Evolutionary conservation across 129 eudicot genomes (phyloP).

Genomic region (Kitagawia praeruptora): DNA sequence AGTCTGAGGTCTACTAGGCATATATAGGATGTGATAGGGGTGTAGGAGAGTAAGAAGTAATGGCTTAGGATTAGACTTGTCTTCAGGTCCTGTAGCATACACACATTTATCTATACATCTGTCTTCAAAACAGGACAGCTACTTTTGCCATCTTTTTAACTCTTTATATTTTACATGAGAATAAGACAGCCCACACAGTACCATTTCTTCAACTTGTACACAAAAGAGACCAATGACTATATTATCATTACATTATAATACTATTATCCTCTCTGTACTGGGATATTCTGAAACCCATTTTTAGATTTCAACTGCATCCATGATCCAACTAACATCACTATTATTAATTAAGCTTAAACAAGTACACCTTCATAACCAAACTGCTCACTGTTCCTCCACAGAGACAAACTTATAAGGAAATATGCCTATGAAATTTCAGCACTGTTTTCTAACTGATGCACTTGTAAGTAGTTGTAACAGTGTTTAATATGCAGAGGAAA

Average conservation of each 20-base stretch:
- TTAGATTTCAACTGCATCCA: neutral
- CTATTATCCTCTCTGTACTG: neutral
- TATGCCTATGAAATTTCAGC: neutral
- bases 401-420: neutral
- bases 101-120: neutral
- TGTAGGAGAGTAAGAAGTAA: conserved; percentile 6
- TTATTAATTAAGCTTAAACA: neutral
- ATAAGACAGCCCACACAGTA: neutral
- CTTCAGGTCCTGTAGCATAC: neutral
- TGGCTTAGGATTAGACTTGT: conserved; percentile 10
- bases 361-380: neutral
- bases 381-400: neutral
- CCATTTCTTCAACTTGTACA: neutral
- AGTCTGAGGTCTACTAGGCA: conserved; percentile 5
- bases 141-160: neutral
- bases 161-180: neutral
- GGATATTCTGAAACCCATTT: neutral
- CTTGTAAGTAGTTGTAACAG: neutral
- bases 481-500: neutral
- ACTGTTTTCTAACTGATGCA: neutral
- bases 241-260: neutral
- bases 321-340: neutral
- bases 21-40: neutral
- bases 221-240: conserved; percentile 3
- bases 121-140: neutral